These are phyloP conservation scores for Phytomonas francai DNA, from an alignment of 208 protist species.

Conservation along the genomic window DNA sequence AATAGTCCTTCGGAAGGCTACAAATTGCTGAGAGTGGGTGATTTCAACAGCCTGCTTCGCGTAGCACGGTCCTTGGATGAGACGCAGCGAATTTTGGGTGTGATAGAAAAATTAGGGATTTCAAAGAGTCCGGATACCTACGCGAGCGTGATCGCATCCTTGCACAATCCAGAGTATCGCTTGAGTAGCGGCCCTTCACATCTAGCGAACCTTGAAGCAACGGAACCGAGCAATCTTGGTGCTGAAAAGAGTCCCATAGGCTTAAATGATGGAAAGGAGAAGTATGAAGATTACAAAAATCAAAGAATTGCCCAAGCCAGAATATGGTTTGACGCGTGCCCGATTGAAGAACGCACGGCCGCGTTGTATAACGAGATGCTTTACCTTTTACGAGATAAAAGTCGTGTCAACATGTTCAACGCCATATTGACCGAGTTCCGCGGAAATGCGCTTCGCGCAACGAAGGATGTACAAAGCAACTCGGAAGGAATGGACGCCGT, in stretches of 20 bases:
- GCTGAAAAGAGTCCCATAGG: neutral
- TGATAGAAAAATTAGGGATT: constrained; percentile 63
- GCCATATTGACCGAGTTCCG: constrained; percentile 41
- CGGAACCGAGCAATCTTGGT: neutral
- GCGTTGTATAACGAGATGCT: constrained; percentile 76
- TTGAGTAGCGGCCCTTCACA: constrained; percentile 7
- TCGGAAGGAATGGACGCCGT: neutral
- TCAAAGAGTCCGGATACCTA: constrained; percentile 33
- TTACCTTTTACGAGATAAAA: constrained; percentile 45
- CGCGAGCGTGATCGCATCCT: constrained; percentile 45
- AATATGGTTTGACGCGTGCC: constrained; percentile 54
- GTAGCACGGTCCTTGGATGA: constrained; percentile 24
- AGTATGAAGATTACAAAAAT: constrained; percentile 61
- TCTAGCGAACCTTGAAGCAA: neutral
- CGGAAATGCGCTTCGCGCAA: constrained; percentile 28
- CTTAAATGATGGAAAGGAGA: constrained; percentile 10
- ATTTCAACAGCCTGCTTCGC: constrained; percentile 68
- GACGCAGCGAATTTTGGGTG: constrained; percentile 33
- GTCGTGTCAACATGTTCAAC: constrained; percentile 40
- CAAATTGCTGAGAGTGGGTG: constrained; percentile 29
- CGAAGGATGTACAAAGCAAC: constrained; percentile 1
- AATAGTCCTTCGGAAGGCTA: neutral
- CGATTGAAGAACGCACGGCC: constrained; percentile 23
- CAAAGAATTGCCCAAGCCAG: constrained; percentile 31
- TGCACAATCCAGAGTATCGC: constrained; percentile 63